Base-by-base conservation (phyloP, 495 filamentous ascomycete genomes). In the Rostrohypoxylon terebratum region DNA sequence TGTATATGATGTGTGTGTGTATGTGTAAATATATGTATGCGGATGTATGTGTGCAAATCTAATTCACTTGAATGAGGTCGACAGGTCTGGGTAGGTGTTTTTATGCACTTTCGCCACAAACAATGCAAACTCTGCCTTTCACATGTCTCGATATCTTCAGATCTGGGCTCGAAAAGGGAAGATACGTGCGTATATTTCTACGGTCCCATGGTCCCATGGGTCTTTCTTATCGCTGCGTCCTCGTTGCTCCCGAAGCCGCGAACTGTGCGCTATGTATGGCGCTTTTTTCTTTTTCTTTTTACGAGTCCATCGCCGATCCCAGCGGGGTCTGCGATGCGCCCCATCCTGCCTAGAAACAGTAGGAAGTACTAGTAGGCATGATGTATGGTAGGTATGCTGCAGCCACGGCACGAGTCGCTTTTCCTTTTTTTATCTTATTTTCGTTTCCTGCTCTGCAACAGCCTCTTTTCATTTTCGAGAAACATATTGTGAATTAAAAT, bases 91-190 rank as follows among this genome's bases (percentile, higher is more conserved):
- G 6, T 28, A 28, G 28, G 5, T 20, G 1, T 16, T n/a, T 59
- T 31, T 42, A 55, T 64, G 42, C 54, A 48, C 44, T 20, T 18
- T 63, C 59, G 53, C 69, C 69, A 72, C 69, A 59, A 23, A 25
- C 40, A 63, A 11, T 45, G 44, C 42, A 62, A 42, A 62, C 44
- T 45, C 31, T 4, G 50, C 13, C 44, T 54, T 67, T 67, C 69
- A 67, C 69, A 67, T 72, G 69, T 18, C 51, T 57, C 42, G 50
- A 63, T 58, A 21, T 20, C 14, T 42, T 62, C 48, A 53, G 21
- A 31, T n/a, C 13, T 16, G 2, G 14, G 13, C 51, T 36, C 51
- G 25, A 33, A 16, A 55, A 20, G 14, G 20, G 9, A 36, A 59
- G 33, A 42, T 59, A 59, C 20, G 34, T 59, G 28, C 31, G 51